phyloP scores from a whole-genome alignment of 2,329 filamentous ascomycete species.

The Botrytis fragariae region DNA sequence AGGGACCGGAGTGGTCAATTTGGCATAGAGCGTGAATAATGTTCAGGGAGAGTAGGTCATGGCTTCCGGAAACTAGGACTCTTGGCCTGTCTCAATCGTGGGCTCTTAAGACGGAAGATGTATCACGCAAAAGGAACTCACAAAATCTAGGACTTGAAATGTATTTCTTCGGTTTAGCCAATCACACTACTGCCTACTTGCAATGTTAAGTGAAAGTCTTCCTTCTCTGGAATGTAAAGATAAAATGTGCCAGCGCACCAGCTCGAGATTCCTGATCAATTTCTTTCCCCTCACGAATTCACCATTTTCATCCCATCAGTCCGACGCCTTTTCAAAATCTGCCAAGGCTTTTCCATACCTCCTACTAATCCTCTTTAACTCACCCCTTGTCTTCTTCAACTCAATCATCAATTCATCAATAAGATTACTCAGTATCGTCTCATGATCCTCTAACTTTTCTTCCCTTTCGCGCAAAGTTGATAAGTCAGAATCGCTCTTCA shows the following conservation, averaged over 20 bases:
- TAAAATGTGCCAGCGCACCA: background rate
- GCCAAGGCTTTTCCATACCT: background rate
- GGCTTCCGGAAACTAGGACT: background rate
- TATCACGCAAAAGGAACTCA: background rate
- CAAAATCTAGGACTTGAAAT: background rate
- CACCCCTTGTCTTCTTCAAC: background rate
- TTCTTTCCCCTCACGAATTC: background rate
- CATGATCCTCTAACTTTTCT: background rate
- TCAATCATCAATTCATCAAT: background rate
- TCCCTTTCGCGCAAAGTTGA: background rate
- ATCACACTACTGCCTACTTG: background rate
- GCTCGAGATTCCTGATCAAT: background rate
- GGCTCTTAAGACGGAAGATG: background rate
- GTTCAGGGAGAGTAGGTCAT: background rate
- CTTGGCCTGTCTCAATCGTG: background rate
- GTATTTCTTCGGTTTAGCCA: background rate
- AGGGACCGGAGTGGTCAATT: background rate
- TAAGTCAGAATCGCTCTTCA: background rate
- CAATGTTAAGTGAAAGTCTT: background rate
- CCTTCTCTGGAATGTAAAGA: background rate
- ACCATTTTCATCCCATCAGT: background rate
- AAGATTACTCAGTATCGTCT: background rate
- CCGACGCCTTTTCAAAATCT: background rate
- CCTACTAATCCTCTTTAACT: background rate
- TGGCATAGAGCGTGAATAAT: background rate